A percentile compares a stretch with the other conserved stretches of the same genome.
These are phyloP conservation scores for Heritiera fomes DNA, from an alignment of 345 rosid species.

Conservation along the genomic window DNA sequence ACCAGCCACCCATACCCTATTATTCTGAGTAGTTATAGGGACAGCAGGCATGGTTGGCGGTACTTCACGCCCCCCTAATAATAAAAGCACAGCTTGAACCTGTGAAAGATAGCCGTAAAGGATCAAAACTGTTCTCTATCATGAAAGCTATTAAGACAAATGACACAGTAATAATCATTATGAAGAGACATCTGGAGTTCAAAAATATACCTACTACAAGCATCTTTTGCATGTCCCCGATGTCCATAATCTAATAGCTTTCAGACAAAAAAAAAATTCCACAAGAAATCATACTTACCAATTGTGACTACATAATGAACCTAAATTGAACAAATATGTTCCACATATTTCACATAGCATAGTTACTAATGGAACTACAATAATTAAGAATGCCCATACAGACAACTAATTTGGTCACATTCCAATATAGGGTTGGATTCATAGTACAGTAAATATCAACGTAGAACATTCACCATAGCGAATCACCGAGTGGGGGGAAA, in stretches of 20 bases:
- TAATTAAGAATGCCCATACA: too few relatives aligned
- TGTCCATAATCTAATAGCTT: not conserved
- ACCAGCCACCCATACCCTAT: slow-evolving; percentile 29
- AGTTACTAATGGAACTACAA: not conserved
- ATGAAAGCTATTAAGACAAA: not conserved
- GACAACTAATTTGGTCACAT: too few relatives aligned
- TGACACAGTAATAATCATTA: not conserved
- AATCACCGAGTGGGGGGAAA: too few relatives aligned
- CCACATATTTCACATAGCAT: not conserved
- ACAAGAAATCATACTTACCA: not conserved
- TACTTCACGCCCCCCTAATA: slow-evolving; percentile 61
- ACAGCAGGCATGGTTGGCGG: slow-evolving; percentile 42
- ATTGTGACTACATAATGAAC: not conserved
- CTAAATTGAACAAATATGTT: not conserved
- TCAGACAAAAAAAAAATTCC: not conserved
- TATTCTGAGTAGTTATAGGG: slow-evolving; percentile 38
- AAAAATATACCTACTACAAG: not conserved
- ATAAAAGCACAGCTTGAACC: slow-evolving; percentile 69
- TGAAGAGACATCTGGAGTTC: not conserved
- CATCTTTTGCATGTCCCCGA: not conserved
- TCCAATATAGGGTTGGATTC: too few relatives aligned
- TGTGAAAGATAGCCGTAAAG: slow-evolving; percentile 19
- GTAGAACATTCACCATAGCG: too few relatives aligned
- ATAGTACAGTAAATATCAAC: too few relatives aligned
- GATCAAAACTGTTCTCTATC: not conserved